Percentiles rank a stretch among this genome's conserved stretches.
phyloP scores from a whole-genome alignment of 2,329 filamentous ascomycete genomes.

The Cladosporium sp. region DNA sequence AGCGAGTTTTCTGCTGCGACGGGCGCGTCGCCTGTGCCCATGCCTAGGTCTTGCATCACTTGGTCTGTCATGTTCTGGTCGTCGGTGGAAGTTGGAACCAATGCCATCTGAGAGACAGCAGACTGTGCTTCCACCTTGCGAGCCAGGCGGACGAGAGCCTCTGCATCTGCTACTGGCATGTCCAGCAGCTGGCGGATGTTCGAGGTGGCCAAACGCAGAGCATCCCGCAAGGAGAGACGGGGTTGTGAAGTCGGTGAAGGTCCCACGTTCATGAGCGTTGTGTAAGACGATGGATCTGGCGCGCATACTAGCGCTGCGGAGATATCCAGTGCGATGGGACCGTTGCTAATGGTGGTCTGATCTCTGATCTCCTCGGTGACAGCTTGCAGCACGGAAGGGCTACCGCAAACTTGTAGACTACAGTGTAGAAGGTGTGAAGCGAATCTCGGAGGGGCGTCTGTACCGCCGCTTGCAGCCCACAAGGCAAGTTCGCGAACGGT shows the following conservation, averaged over 20 bases:
- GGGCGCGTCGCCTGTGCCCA: constrained; percentile 11
- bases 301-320: constrained; percentile 64
- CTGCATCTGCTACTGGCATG: constrained; percentile 31
- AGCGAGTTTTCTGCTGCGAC: constrained; percentile 3
- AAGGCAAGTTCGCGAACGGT: constrained; percentile 47
- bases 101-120: constrained; percentile 57
- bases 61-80: constrained; percentile 24
- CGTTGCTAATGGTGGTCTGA: constrained; percentile 54
- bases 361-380: constrained; percentile 63
- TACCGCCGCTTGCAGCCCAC: constrained; percentile 52
- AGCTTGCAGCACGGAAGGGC: constrained; percentile 52
- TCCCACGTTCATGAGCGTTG: constrained; percentile 1
- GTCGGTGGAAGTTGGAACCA: constrained; percentile 22
- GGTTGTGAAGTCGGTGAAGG: neutral
- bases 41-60: constrained; percentile 31
- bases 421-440: constrained; percentile 65
- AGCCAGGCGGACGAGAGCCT: constrained; percentile 33
- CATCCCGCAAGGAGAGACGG: constrained; percentile 1
- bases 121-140: constrained; percentile 29
- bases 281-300: constrained; percentile 37
- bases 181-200: constrained; percentile 1
- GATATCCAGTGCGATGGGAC: constrained; percentile 60
- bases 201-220: constrained; percentile 7
- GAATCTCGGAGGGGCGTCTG: constrained; percentile 56
- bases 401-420: constrained; percentile 55